A percentile compares a stretch with the other conserved stretches of the same genome.
phyloP scores from a whole-genome alignment of 163 green algal genomes.

The Coccomyxa subellipsoidea region DNA sequence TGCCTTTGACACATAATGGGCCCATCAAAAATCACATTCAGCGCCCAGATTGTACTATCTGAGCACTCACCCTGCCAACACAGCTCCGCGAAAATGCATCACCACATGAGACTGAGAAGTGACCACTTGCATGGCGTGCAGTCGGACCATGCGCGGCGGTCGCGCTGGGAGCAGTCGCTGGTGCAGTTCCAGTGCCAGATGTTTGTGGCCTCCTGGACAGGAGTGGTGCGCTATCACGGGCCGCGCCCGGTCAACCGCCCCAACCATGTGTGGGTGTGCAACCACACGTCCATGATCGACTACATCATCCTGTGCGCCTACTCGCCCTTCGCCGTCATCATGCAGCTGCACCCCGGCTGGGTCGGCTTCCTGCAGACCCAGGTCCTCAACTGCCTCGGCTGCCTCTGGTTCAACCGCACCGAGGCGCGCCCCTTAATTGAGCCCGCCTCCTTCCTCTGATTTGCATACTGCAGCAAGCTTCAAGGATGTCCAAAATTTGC shows the following conservation, averaged over 20 bases:
- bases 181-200: slow-evolving; percentile 77
- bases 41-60: no score
- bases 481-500: no score
- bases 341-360: slow-evolving; percentile 97
- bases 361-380: slow-evolving; percentile 83
- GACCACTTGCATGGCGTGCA: not conserved
- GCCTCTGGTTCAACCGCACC: slow-evolving; percentile 96
- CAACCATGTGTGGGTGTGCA: slow-evolving; percentile 93
- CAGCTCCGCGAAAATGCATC: no score
- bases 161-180: slow-evolving; percentile 58
- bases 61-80: no score
- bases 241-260: slow-evolving; percentile 69
- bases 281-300: slow-evolving; percentile 99
- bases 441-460: not conserved
- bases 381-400: slow-evolving; percentile 79
- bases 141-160: slow-evolving; percentile 25
- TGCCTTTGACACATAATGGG: no score
- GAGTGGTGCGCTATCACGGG: slow-evolving; percentile 82
- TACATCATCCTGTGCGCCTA: slow-evolving; percentile 93
- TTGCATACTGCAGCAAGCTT: not conserved
- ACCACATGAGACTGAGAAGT: no score
- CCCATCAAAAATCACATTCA: no score
- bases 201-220: slow-evolving; percentile 92
- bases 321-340: slow-evolving; percentile 94
- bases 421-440: slow-evolving; percentile 34